Conservation (phyloP, 768 basidiomycete genomes). For the Rhizopogon salebrosus region DNA sequence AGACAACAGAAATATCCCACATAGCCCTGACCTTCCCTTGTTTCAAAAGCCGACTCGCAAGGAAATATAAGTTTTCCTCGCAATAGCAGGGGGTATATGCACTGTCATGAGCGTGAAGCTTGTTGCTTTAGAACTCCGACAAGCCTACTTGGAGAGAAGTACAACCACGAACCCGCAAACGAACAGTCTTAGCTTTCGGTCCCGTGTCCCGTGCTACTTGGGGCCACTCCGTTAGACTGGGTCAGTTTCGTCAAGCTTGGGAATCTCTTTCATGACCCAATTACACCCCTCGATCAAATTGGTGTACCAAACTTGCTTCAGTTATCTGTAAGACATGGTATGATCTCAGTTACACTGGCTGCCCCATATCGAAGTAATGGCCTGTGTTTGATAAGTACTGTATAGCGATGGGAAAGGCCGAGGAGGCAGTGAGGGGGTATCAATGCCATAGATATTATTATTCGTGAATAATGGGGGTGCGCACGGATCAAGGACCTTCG, state of each 20-base stretch:
- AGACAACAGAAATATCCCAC: conserved; percentile 53
- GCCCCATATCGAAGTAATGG: neutral
- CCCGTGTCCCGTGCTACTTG: neutral
- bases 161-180: no score
- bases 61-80: conserved; percentile 70
- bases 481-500: neutral
- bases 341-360: neutral
- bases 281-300: neutral
- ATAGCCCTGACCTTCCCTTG: conserved; percentile 18
- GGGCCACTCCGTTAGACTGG: neutral
- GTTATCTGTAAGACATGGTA: neutral
- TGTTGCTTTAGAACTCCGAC: conserved; percentile 21
- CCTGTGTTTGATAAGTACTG: neutral
- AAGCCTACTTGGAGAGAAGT: neutral
- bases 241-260: neutral
- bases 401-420: neutral
- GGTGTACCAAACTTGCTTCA: neutral
- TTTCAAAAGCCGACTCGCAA: conserved; percentile 39
- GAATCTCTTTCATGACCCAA: neutral
- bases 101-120: conserved; percentile 20
- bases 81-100: conserved; percentile 61
- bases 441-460: neutral
- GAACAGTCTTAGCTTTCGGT: neutral
- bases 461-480: neutral
- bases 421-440: neutral